Percentiles rank a stretch among this genome's conserved stretches.
These are phyloP conservation scores for Globisporangium splendens DNA, from an alignment of 352 stramenopile genomes.

Conservation along the genomic window DNA sequence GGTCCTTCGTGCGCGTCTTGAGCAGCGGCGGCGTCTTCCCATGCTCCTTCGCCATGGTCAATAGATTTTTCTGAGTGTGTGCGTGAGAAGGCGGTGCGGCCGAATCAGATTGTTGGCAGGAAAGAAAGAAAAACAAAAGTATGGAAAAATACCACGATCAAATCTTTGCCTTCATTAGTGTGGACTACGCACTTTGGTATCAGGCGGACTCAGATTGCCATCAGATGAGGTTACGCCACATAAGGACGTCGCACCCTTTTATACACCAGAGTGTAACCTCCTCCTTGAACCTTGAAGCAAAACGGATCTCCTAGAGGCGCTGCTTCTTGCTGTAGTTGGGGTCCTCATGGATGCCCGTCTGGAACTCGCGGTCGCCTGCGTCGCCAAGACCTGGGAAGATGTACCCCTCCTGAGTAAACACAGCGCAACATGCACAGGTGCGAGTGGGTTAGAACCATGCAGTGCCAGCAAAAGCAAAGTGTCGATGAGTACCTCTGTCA, in stretches of 20 bases:
- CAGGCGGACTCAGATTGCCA: background rate
- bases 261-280: no score
- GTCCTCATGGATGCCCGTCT: conserved; percentile 59
- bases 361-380: conserved; percentile 81
- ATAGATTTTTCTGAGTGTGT: conserved; percentile 10
- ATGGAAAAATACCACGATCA: conserved; percentile 4
- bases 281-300: background rate
- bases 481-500: conserved; percentile 50
- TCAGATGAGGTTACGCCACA: background rate
- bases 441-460: no score
- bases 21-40: conserved; percentile 44
- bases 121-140: background rate
- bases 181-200: conserved; percentile 1
- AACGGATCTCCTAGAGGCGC: conserved; percentile 31
- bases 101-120: background rate
- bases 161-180: conserved; percentile 15
- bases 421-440: background rate
- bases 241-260: background rate
- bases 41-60: conserved; percentile 11
- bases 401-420: conserved; percentile 57
- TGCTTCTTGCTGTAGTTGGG: conserved; percentile 46
- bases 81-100: conserved; percentile 1
- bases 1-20: conserved; percentile 76
- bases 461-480: no score
- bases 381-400: conserved; percentile 81